phyloP scores from a whole-genome alignment of 176 grass and related monocot genomes.

The Chloris gayana region DNA sequence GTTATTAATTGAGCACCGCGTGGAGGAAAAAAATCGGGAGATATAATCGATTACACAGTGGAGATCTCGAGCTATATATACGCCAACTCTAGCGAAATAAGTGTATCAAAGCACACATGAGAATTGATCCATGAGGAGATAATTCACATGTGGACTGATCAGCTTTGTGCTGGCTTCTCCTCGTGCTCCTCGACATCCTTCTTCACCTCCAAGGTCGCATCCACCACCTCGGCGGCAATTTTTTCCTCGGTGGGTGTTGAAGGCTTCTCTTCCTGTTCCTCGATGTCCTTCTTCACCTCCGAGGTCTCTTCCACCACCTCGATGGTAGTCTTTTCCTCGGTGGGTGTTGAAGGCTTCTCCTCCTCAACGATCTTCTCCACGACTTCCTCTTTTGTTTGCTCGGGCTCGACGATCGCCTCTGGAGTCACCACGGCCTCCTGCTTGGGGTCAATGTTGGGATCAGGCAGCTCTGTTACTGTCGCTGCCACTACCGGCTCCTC shows the following conservation, averaged over 20 bases:
- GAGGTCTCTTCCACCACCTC: background rate
- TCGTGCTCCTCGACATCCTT: background rate
- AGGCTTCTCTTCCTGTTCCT: constrained; percentile 48
- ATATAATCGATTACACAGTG: constrained; percentile 12
- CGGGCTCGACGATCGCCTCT: background rate
- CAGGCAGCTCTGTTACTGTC: background rate
- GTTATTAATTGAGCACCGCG: background rate
- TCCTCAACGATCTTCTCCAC: constrained; percentile 33
- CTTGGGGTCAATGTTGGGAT: background rate
- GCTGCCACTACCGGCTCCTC: background rate
- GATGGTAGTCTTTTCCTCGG: background rate
- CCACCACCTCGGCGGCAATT: background rate
- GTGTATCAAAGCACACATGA: background rate
- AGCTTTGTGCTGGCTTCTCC: constrained; percentile 25
- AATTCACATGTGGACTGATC: background rate
- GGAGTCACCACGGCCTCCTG: background rate
- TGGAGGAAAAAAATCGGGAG: constrained; percentile 43
- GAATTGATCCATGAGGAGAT: background rate
- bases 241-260: background rate
- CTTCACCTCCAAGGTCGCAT: background rate
- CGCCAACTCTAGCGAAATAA: constrained; percentile 27
- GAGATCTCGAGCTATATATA: background rate
- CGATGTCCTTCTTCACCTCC: constrained; percentile 9
- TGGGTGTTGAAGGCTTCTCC: constrained; percentile 32
- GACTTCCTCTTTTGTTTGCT: background rate